Evolutionary conservation across 805 yeast genomes (phyloP).

Genomic region (Starmerella riodocensis): DNA sequence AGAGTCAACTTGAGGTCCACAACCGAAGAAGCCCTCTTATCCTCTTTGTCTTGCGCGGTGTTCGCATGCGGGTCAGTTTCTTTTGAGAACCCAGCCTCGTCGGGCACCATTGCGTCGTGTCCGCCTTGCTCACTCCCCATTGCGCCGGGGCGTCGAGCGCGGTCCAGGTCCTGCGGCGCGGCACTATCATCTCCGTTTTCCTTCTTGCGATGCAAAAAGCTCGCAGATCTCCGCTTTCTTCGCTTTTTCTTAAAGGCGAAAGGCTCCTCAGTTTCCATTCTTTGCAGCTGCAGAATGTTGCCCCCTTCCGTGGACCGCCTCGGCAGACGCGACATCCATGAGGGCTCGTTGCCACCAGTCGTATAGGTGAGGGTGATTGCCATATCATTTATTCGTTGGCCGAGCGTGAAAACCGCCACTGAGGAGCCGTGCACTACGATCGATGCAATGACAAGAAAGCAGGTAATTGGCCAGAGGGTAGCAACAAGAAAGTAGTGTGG

Average conservation of each 20-base stretch:
- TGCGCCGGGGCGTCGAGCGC: background rate
- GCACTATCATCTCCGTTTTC: no score
- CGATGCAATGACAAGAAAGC: slow-evolving; percentile 68
- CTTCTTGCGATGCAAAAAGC: background rate
- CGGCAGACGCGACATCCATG: slow-evolving; percentile 81
- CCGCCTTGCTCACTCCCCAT: background rate
- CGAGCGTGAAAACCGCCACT: slow-evolving; percentile 62
- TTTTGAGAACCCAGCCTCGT: background rate
- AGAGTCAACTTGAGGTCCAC: slow-evolving; percentile 14
- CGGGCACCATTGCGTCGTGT: no score
- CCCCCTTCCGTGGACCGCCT: slow-evolving; percentile 48
- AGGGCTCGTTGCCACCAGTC: slow-evolving; percentile 47
- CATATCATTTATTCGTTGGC: slow-evolving; percentile 81
- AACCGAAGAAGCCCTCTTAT: slow-evolving; percentile 1
- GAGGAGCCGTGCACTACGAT: slow-evolving; percentile 87
- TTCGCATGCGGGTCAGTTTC: background rate
- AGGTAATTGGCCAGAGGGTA: slow-evolving; percentile 68
- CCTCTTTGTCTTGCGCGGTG: background rate
- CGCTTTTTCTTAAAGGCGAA: background rate
- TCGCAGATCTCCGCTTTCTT: background rate
- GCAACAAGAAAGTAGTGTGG: slow-evolving; percentile 49
- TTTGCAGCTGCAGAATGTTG: slow-evolving; percentile 65
- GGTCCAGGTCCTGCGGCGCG: no score
- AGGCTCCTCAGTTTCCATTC: slow-evolving; percentile 57
- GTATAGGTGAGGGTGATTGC: slow-evolving; percentile 76